Conservation (phyloP, 495 filamentous ascomycete genomes). For the Lasiosphaeria ovina region DNA sequence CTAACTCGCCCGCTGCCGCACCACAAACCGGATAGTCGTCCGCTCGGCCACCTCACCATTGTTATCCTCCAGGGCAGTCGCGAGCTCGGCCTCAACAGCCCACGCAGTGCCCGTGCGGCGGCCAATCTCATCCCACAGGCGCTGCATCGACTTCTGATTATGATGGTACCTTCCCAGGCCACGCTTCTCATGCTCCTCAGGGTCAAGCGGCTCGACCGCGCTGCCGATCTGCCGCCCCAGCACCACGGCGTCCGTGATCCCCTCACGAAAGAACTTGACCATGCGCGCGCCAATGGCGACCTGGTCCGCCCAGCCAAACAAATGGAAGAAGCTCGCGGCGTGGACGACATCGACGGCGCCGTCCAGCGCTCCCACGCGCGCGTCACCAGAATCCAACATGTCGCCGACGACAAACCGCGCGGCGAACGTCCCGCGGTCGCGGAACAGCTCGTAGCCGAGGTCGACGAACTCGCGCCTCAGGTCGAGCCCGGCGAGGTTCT, state of each 20-base stretch:
- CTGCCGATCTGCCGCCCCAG: slow-evolving; percentile 45
- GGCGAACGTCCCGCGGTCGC: slow-evolving; percentile 43
- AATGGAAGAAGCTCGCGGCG: slow-evolving; percentile 56
- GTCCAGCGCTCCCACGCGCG: slow-evolving; percentile 26
- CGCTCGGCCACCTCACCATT: background rate
- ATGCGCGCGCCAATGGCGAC: slow-evolving; percentile 46
- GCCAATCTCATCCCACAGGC: slow-evolving; percentile 47
- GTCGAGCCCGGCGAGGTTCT: slow-evolving; percentile 46
- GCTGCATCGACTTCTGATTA: slow-evolving; percentile 40
- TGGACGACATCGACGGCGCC: slow-evolving; percentile 57
- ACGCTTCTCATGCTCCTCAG: slow-evolving; percentile 8
- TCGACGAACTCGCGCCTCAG: slow-evolving; percentile 49
- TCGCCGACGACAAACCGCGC: slow-evolving; percentile 49
- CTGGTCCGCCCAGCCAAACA: slow-evolving; percentile 57
- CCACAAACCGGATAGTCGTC: background rate
- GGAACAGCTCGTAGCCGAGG: slow-evolving; percentile 54
- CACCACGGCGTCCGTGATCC: slow-evolving; percentile 36
- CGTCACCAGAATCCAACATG: slow-evolving; percentile 47
- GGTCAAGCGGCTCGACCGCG: slow-evolving; percentile 17
- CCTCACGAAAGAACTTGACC: slow-evolving; percentile 41
- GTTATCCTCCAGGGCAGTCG: background rate
- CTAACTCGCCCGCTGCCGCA: background rate
- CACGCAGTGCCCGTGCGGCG: slow-evolving; percentile 40
- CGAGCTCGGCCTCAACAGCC: slow-evolving; percentile 36
- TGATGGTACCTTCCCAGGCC: slow-evolving; percentile 35